Evolutionary conservation across 768 basidiomycete species (phyloP).

Genomic region (Pleurotus sapidus): DNA sequence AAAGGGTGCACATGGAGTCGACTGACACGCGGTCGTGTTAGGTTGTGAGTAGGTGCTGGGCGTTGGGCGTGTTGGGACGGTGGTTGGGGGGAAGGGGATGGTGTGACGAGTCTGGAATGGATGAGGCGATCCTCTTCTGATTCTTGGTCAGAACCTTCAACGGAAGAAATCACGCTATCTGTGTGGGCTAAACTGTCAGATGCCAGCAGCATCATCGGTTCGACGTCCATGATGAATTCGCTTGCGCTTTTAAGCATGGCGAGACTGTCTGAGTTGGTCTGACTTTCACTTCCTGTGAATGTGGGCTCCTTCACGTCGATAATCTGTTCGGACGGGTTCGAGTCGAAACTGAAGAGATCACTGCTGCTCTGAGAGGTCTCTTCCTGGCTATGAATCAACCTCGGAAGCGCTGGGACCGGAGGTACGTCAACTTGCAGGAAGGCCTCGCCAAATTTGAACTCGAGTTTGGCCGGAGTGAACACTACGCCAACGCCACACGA

Average conservation of each 20-base stretch:
- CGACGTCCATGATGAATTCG: constrained; percentile 25
- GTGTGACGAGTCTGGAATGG: too few relatives aligned
- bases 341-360: constrained; percentile 14
- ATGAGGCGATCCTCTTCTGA: constrained; percentile 8
- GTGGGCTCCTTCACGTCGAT: constrained; percentile 28
- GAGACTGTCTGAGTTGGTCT: neutral
- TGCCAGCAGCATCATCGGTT: constrained; percentile 34
- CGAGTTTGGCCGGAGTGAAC: constrained; percentile 67
- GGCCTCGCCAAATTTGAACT: constrained; percentile 44
- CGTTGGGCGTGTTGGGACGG: too few relatives aligned
- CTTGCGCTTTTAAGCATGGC: neutral
- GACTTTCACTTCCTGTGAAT: constrained; percentile 12
- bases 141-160: constrained; percentile 11
- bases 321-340: constrained; percentile 15
- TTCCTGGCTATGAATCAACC: neutral
- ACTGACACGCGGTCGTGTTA: too few relatives aligned
- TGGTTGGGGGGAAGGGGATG: too few relatives aligned
- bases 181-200: constrained; percentile 36
- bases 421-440: constrained; percentile 39
- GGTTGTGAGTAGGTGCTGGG: too few relatives aligned
- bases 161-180: constrained; percentile 21
- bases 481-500: too few relatives aligned
- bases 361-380: constrained; percentile 13
- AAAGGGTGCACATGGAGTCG: too few relatives aligned
- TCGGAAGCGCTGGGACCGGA: constrained; percentile 51